A percentile compares a stretch with the other conserved stretches of the same genome.
These are phyloP conservation scores for Solanum chmielewskii DNA, from an alignment of 257 asterid genomes.

Conservation along the genomic window DNA sequence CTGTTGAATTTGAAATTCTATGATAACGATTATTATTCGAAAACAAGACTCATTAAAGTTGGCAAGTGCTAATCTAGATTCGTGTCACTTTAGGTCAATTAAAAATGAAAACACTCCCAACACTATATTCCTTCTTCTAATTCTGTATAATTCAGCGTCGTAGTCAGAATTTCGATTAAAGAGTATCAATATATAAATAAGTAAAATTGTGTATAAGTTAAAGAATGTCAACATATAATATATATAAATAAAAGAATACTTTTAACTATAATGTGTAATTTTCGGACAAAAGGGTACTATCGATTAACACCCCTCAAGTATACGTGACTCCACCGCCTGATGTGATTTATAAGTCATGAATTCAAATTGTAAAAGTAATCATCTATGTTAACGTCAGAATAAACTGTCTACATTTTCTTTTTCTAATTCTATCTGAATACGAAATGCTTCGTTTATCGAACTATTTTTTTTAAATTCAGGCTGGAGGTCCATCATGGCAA, in stretches of 20 bases:
- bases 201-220: rapidly evolving
- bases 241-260: no score
- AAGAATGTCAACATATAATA: neutral
- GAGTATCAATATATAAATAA: rapidly evolving
- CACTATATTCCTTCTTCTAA: neutral
- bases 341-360: neutral
- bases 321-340: neutral
- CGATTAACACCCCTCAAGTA: neutral
- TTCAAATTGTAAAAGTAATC: neutral
- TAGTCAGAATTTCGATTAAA: neutral
- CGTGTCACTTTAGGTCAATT: neutral
- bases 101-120: neutral
- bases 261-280: no score
- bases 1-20: neutral
- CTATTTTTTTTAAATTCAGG: neutral
- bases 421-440: neutral
- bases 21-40: neutral
- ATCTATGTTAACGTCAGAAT: neutral
- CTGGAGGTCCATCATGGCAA: conserved; percentile 21
- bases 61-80: neutral
- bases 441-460: neutral
- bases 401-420: neutral
- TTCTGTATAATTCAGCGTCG: neutral
- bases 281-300: rapidly evolving
- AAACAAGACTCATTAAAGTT: neutral